A percentile compares a stretch with the other conserved stretches of the same genome.
Conservation (phyloP, 768 basidiomycete genomes). For the Agrocybe chaxingu region DNA sequence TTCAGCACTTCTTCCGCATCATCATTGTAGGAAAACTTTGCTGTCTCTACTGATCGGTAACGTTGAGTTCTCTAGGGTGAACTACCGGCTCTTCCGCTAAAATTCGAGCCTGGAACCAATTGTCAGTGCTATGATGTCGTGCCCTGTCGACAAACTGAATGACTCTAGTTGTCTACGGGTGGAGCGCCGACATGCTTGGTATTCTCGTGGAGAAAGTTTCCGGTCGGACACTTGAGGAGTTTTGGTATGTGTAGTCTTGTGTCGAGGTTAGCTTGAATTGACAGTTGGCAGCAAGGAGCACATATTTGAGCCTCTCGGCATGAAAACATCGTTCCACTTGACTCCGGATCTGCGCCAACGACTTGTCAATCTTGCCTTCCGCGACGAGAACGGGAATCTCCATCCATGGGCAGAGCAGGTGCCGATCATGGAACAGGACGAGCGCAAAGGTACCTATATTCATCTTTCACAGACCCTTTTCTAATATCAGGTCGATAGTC, state of each 20-base stretch:
- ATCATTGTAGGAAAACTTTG: constrained; percentile 16
- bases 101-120: constrained; percentile 30
- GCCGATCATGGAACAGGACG: constrained; percentile 25
- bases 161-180: constrained; percentile 27
- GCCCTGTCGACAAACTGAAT: background rate
- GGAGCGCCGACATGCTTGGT: constrained; percentile 26
- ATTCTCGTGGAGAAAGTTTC: constrained; percentile 27
- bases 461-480: background rate
- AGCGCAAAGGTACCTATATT: constrained; percentile 17
- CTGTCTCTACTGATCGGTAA: background rate
- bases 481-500: constrained; percentile 11
- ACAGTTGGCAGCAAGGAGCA: constrained; percentile 21
- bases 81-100: constrained; percentile 23
- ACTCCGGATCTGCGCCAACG: constrained; percentile 22
- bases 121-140: constrained; percentile 16
- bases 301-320: constrained; percentile 28
- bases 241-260: constrained; percentile 21
- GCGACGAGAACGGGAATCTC: constrained; percentile 17
- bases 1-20: constrained; percentile 19
- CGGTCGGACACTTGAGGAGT: constrained; percentile 24
- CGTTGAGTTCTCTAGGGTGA: constrained; percentile 15
- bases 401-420: constrained; percentile 19
- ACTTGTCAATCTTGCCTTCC: constrained; percentile 19
- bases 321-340: constrained; percentile 27
- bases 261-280: background rate